These are phyloP conservation scores for Globisporangium ultimum DNA, from an alignment of 352 stramenopile genomes.

Conservation along the genomic window DNA sequence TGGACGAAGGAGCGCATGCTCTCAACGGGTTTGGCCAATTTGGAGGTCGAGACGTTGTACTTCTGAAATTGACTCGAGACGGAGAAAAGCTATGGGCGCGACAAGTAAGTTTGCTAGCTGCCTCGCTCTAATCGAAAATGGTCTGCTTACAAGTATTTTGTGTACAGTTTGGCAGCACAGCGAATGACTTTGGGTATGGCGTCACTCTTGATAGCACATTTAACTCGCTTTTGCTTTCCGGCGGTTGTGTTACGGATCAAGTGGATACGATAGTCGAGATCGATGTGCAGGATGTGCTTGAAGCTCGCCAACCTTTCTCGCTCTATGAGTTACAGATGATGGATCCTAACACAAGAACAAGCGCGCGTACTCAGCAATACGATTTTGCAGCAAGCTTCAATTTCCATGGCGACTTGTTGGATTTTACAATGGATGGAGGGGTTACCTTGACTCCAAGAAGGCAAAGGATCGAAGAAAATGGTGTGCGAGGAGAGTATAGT, in stretches of 20 bases:
- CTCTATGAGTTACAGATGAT: conserved; percentile 55
- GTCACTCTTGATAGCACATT: conserved; percentile 43
- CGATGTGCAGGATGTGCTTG: conserved; percentile 29
- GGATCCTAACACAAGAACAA: conserved; percentile 30
- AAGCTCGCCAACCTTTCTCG: conserved; percentile 34
- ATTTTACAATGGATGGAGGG: conserved; percentile 71
- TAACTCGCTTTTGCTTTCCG: conserved; percentile 51
- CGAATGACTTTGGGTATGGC: conserved; percentile 60
- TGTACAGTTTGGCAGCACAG: conserved; percentile 57
- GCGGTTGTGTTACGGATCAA: conserved; percentile 38
- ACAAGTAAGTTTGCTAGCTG: conserved; percentile 28
- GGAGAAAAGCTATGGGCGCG: conserved; percentile 64
- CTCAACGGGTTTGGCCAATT: conserved; percentile 72
- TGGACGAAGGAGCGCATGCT: conserved; percentile 66
- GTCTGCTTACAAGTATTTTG: background rate
- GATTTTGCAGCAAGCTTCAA: conserved; percentile 57
- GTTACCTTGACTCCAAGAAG: conserved; percentile 49
- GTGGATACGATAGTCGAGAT: conserved; percentile 43
- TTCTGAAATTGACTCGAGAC: conserved; percentile 47
- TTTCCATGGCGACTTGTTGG: conserved; percentile 49
- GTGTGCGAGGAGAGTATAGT: conserved; percentile 46
- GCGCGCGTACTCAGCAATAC: conserved; percentile 26
- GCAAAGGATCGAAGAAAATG: conserved; percentile 47
- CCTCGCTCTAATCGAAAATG: background rate
- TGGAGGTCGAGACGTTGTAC: conserved; percentile 62